These are phyloP conservation scores for Phytophthora sp. DNA, from an alignment of 352 stramenopile species.

Conservation along the genomic window DNA sequence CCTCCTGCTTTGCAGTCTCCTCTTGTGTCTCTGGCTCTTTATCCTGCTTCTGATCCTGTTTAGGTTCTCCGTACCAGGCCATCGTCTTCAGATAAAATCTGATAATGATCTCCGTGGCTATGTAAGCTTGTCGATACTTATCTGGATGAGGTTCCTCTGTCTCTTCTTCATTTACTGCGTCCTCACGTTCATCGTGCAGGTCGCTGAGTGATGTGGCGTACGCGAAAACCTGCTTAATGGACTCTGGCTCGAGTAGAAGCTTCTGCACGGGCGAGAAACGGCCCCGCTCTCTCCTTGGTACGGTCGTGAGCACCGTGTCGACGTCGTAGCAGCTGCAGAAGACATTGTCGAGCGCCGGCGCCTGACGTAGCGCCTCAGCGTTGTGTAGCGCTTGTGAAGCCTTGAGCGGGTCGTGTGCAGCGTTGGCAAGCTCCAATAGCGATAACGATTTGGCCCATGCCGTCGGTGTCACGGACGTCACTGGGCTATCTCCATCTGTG, in stretches of 20 bases:
- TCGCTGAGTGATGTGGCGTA: conserved; percentile 55
- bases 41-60: conserved; percentile 14
- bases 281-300: conserved; percentile 63
- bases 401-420: conserved; percentile 60
- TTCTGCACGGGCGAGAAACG: conserved; percentile 71
- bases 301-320: conserved; percentile 64
- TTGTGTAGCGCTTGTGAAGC: conserved; percentile 79
- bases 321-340: conserved; percentile 83
- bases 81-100: conserved; percentile 79
- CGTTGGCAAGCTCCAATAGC: conserved; percentile 39
- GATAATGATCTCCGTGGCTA: conserved; percentile 79
- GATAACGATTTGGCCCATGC: conserved; percentile 41
- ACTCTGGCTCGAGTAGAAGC: conserved; percentile 65
- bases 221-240: conserved; percentile 65
- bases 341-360: conserved; percentile 66
- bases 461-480: conserved; percentile 8
- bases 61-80: conserved; percentile 70
- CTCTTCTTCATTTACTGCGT: background rate
- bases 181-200: background rate
- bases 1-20: background rate
- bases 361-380: conserved; percentile 66
- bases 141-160: conserved; percentile 32
- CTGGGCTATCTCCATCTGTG: background rate
- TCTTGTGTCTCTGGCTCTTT: conserved; percentile 4
- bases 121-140: conserved; percentile 59